Evolutionary conservation across 2,329 filamentous ascomycete genomes (phyloP).

Genomic region (Coniochaeta sp.): DNA sequence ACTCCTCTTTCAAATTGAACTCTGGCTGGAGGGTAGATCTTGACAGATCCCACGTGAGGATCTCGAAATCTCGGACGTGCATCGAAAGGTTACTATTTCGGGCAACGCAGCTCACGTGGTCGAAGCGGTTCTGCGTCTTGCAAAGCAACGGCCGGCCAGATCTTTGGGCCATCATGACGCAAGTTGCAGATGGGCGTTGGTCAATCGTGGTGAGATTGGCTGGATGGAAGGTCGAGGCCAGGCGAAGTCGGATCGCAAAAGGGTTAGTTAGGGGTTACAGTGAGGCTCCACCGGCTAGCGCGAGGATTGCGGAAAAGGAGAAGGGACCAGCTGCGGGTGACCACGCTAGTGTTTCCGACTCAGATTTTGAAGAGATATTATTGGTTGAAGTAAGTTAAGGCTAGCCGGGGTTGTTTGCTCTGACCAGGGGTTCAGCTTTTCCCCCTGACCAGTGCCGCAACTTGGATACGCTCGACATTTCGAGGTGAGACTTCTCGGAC

Average conservation of each 20-base stretch:
- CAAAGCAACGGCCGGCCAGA: background rate
- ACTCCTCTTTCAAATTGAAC: too few species aligned
- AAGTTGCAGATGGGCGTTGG: background rate
- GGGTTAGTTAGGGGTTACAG: too few species aligned
- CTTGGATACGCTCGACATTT: background rate
- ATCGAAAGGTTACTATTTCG: background rate
- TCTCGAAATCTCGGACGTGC: background rate
- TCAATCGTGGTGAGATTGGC: background rate
- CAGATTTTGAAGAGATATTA: slow-evolving; percentile 9
- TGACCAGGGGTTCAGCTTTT: slow-evolving; percentile 4
- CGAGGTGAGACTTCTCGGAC: background rate
- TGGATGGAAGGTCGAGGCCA: too few species aligned
- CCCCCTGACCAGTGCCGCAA: slow-evolving; percentile 4
- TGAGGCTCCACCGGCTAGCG: background rate
- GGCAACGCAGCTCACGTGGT: background rate
- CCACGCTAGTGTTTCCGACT: slow-evolving; percentile 30
- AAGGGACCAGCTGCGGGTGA: slow-evolving; percentile 16
- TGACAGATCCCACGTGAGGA: too few species aligned
- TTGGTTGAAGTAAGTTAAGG: slow-evolving; percentile 14
- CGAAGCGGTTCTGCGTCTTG: background rate
- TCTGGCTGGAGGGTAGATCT: too few species aligned
- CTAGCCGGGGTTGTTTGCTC: slow-evolving; percentile 7
- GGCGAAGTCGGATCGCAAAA: too few species aligned
- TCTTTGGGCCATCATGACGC: background rate
- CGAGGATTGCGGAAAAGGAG: background rate